Evolutionary conservation across 2,329 filamentous ascomycete species (phyloP), one percentile per base, ranked within the genome.

Genomic region (Pezicula neosporulosa): DNA sequence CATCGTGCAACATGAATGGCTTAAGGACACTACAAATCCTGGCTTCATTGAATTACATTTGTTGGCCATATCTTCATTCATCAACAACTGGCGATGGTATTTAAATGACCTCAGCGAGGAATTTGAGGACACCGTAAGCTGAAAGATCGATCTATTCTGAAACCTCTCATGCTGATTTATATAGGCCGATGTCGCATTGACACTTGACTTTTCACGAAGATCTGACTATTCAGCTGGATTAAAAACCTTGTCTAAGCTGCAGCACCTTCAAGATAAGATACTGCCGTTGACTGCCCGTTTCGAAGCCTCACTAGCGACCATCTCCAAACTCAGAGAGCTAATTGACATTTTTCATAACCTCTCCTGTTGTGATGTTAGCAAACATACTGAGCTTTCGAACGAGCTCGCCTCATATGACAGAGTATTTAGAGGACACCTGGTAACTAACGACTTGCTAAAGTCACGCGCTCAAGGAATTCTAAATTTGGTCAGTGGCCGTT

Each of bases 161-260:
- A n/a, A n/a, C n/a, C n/a, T n/a, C n/a, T n/a, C n/a, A n/a, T n/a
- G n/a, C n/a, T n/a, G n/a, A n/a, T n/a, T n/a, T n/a, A n/a, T n/a
- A n/a, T n/a, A n/a, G n/a, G 56, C 55, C 1, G 51, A 53, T 33
- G 49, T 30, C 36, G 45, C 39, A 24, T 10, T 54, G 8, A 48
- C 49, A 12, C 24, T 35, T 15, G 45, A 44, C 10, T 47, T 51
- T 44, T 46, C 41, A 37, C 35, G 21, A 15, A 19, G 6, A 16
- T 16, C 16, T 19, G n/a, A 54, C 33, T 39, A 52, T 35, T 35
- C 10, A 13, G 27, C n/a, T 36, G 46, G 49, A 8, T 37, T 27
- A 33, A 44, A 51, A 5, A 45, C 27, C 12, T 21, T 54, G 4
- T 46, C 43, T 43, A 37, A 36, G 6, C 21, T 54, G 15, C 28